Evolutionary conservation across 176 grass and related monocot genomes (phyloP), one percentile per base, ranked within the genome.

Genomic region (Oropetium thomaeum): DNA sequence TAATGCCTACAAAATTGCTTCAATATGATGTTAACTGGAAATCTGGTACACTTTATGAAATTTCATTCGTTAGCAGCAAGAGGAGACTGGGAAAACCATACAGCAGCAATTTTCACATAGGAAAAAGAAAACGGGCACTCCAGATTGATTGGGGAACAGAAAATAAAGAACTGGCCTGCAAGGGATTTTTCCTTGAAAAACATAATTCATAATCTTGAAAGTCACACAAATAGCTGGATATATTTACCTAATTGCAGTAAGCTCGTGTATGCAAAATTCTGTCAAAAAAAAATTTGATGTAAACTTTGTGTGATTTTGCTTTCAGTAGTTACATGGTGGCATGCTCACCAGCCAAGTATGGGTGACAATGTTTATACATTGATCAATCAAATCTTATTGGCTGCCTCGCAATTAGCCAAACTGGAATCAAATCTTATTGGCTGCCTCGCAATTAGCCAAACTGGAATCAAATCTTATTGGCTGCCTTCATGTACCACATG

Each of bases 381-480:
- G 62, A 20, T 71, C n/a, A 85, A 27, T 22, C 5, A 7, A 26
- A 27, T 42, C 42, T 34, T 41, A 58, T 80, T 80, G 28, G 43
- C 11, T 68, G 15, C 70, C 62, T 80, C 2, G 8, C 55, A 80
- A 74, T 60, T 31, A 65, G 32, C 76, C 40, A 26, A 53, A 69
- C 35, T 20, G 28, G n/a, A 85, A 27, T 22, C 5, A 7, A 26
- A 27, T 42, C 42, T 34, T 41, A 58, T 80, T 80, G 28, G 43
- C 11, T 68, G 15, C 70, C 62, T 80, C 2, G 8, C 55, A 80
- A 74, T 60, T 31, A 65, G 32, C 76, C 40, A 26, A 38, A 16
- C 10, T 11, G 32, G 42, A n/a, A n/a, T n/a, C n/a, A n/a, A n/a
- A n/a, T n/a, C n/a, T n/a, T n/a, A n/a, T n/a, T n/a, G n/a, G n/a